These are phyloP conservation scores for Lepiota brunneoincarnata DNA, from an alignment of 768 basidiomycete genomes.

Conservation along the genomic window DNA sequence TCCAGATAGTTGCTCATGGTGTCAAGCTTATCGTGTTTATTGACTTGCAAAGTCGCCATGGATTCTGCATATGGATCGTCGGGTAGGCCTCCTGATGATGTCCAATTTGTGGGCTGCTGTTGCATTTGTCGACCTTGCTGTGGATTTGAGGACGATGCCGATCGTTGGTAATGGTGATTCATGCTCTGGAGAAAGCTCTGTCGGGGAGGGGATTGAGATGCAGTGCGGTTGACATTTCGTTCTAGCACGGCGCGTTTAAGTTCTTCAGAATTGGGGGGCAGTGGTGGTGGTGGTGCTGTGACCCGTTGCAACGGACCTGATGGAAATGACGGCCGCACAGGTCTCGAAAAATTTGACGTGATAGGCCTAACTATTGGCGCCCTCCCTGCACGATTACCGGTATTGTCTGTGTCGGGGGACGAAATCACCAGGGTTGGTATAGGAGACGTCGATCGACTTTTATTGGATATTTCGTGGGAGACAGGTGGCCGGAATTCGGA, in stretches of 20 bases:
- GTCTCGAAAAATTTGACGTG: constrained; percentile 62
- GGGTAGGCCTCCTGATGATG: neutral
- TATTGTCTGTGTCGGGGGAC: constrained; percentile 25
- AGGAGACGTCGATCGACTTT: neutral
- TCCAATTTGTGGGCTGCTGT: neutral
- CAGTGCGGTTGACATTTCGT: constrained; percentile 48
- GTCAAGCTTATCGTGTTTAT: neutral
- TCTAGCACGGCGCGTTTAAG: constrained; percentile 52
- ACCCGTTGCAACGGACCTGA: neutral
- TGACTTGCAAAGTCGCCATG: neutral
- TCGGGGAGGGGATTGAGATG: constrained; percentile 24
- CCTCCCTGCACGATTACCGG: constrained; percentile 23
- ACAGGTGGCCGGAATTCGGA: neutral
- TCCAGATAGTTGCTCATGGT: neutral
- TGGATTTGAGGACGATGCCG: constrained; percentile 12
- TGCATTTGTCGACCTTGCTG: neutral
- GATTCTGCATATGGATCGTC: neutral
- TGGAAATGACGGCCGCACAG: constrained; percentile 27
- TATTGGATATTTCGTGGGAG: neutral
- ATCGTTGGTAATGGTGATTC: neutral
- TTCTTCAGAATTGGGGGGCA: constrained; percentile 35
- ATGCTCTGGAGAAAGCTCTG: constrained; percentile 1
- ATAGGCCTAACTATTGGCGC: constrained; percentile 43
- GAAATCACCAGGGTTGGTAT: constrained; percentile 39
- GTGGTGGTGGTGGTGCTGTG: constrained; percentile 27